Base-by-base conservation (phyloP, 2,329 filamentous ascomycete species). In the Didymella segeticola region DNA sequence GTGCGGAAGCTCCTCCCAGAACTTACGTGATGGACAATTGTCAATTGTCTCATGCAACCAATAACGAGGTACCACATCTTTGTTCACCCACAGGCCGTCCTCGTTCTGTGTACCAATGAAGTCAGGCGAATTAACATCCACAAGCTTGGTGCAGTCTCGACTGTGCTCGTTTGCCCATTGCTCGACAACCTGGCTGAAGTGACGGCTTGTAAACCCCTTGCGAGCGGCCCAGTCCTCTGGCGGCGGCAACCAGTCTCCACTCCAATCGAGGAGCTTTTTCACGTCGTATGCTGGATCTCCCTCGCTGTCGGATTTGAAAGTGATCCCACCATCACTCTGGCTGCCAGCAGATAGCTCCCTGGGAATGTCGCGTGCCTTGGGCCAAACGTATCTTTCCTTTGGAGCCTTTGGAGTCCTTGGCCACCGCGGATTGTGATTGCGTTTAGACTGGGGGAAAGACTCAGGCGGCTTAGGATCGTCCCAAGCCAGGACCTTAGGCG, bases 181-280 rank as follows among this genome's bases (percentile, higher is more conserved):
- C 19, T 73, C 69, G 30, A 78, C 67, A 15, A 49, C 42, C 8
- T 68, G 62, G 5, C 68, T 67, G 29, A 74, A 72, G 62, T 70
- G 67, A n/a, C 62, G 71, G 53, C 66, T 52, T 1, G 47, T 50
- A 36, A 63, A 73, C 9, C 58, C 47, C 27, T 63, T 66, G n/a
- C 77, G 73, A 9, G 57, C 63, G 22, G 77, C 71, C 81, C 81
- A 83, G 20, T 80, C 74, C 15, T 78, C 68, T 2, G 79, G 79
- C 19, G 80, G 71, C 2, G 80, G 79, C 22, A 77, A 66, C 69
- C 75, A 77, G 7, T 77, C 68, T 11, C 79, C 79, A 43, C 78
- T 71, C 76, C 77, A 83, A 50, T 79, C 79, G 4, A 68, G 53
- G 2, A 79, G 62, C 50, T 74, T 69, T 49, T 68, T 69, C 41